Evolutionary conservation across 352 stramenopile genomes (phyloP), one percentile per base, ranked within the genome.

Genomic region (Globisporangium acanthophoron): DNA sequence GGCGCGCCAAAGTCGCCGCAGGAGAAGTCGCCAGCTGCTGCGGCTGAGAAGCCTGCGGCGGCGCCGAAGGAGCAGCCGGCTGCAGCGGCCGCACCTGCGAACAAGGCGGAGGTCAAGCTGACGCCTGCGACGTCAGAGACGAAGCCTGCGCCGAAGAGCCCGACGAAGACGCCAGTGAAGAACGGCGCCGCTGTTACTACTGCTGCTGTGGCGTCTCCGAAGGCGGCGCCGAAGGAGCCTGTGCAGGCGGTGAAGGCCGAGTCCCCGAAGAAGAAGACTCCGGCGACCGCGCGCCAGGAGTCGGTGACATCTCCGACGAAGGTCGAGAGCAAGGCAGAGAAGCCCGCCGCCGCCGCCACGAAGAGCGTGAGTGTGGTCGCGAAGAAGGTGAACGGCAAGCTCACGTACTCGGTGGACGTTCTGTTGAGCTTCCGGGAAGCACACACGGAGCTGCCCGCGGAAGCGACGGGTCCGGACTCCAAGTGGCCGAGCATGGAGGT

Each of bases 401-500:
- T 73, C 37, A 77, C 66, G 6, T 89, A 87, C 65, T 77, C 70
- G n/a, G 52, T 87, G 29, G 69, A 85, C 41, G 35, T 86, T 58
- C 48, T 89, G 33, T 73, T 81, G 51, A 84, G 76, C 65, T 84
- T 87, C 57, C 77, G 73, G 40, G 75, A 88, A 21, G 55, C 74
- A 31, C 87, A 71, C 64, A 80, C 69, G 44, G 75, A 87, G 13
- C 55, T 90, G 18, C 80, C 80, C 1, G 62, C 59, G 61, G 63
- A 66, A 43, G 66, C 61, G 53, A 64, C 59, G 33, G 68, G 62
- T 5, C 54, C 70, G 4, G 74, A 81, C 35, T 74, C 71, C 12
- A 76, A 75, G 52, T 90, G 80, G 80, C 77, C 78, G 31, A 82
- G 71, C 5, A 88, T 90, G 80, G 77, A 90, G 13, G 72, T 87